Base-by-base conservation (phyloP, 2,329 filamentous ascomycete genomes). In the Talaromyces sp. region DNA sequence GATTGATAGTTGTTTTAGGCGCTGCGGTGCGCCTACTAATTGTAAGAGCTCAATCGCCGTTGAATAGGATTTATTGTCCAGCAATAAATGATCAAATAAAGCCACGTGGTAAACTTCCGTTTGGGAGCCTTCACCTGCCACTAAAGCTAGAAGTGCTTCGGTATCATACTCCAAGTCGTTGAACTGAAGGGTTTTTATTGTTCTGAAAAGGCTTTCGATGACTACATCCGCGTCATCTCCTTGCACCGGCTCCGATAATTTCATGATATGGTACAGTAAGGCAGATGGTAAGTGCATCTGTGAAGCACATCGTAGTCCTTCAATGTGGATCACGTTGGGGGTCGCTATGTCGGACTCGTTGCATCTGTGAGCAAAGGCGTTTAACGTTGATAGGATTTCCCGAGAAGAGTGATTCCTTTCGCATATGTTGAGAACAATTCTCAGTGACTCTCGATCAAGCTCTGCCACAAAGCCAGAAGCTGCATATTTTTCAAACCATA, bases 231-330 rank as follows among this genome's bases (percentile, higher is more conserved):
- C 66, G 6, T 58, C 55, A 2, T 56, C 38, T 32, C 48, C 21
- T 24, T 54, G 29, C 32, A 68, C 26, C 11, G 10, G 19, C 24
- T 48, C 41, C 62, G 60, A 51, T 53, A 68, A 70, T 14, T 56
- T 58, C 14, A 62, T 24, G 38, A 74, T 32, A 58, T 73, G 70
- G 19, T 66, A 61, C 26, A 65, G 61, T 6, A 77, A 61, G 41
- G 71, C 68, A 6, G 66, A 55, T n/a, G 65, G 51, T 8, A 69
- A 72, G 38, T 73, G 67, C 32, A 65, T 63, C n/a, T 69, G 63
- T 19, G 65, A 68, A 17, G 74, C 70, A 63, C 72, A 72, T 24
- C 62, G 62, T 57, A 76, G 70, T 0, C 70, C 72, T 35, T 71
- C 48, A 41, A 64, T 38, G 56, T 62, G 66, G 7, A 70, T 26